Base-by-base conservation (phyloP, 2,329 filamentous ascomycete species). In the Epichloe uncinata region DNA sequence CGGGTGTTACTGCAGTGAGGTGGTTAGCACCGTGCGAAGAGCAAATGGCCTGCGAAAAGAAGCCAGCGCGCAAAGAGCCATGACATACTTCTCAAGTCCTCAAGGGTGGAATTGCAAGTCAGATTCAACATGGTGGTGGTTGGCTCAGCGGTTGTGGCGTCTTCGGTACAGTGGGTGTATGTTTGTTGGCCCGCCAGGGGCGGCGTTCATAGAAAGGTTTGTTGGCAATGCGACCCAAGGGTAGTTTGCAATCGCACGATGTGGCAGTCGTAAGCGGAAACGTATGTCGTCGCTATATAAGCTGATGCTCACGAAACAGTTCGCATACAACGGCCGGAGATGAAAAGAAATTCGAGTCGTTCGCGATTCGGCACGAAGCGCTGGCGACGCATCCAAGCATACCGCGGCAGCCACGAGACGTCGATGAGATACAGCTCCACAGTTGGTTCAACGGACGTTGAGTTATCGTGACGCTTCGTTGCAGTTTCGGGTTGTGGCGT, bases 91-190 rank as follows among this genome's bases (percentile, higher is more conserved):
- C 61, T 65, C 60, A 72, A 60, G 50, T 69, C 64, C 56, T 72
- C 69, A 58, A 72, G 56, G 51, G 69, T 72, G 36, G 65, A 61
- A 53, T 72, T 72, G 56, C 69, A 72, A 37, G 66, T 68, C 16
- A 65, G 49, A 55, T 68, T 68, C 61, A 70, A 63, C 49, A 43
- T 57, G 33, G 49, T 51, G 51, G 45, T n/a, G 30, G 41, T 30
- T 8, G 15, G 15, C 45, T n/a, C 18, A 37, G 35, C 35, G 42
- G 36, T 36, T 50, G 48, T 36, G 42, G 48, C 48, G 47, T 50
- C n/a, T 5, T 43, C 22, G 22, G 22, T 22, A 22, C 22, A 22
- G 22, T 22, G 22, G 22, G 22, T 22, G 22, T 22, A 5, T 20
- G 18, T 35, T 6, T 30, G 9, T 45, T 26, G 42, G 34, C 36